phyloP scores from a whole-genome alignment of 176 grass and related monocot species.

The Cenchrus fungigraminus region DNA sequence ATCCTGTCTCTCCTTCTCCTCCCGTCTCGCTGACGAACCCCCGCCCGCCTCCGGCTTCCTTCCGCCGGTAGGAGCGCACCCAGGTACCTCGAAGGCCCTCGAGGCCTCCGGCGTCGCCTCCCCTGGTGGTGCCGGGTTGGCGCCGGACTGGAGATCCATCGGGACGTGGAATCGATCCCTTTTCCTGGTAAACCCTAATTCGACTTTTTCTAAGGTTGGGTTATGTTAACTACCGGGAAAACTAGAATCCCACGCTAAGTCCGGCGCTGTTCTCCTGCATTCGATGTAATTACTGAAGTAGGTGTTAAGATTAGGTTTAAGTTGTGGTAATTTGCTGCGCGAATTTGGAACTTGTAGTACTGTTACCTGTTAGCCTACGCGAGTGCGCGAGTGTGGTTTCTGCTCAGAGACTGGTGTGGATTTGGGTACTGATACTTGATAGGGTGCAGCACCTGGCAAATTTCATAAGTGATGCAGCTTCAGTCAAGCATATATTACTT shows the following conservation, averaged over 20 bases:
- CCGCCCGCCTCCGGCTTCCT: neutral
- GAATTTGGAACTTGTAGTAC: conserved; percentile 12
- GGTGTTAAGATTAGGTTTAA: conserved; percentile 3
- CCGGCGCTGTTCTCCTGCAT: neutral
- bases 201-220: neutral
- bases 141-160: neutral
- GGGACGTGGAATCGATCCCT: neutral
- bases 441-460: neutral
- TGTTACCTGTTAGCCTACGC: neutral
- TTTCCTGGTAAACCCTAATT: conserved; percentile 16
- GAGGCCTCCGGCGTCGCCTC: neutral
- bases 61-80: neutral
- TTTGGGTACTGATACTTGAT: neutral
- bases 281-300: neutral
- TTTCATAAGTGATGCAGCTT: neutral
- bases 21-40: neutral
- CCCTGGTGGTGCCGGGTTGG: neutral
- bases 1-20: no score
- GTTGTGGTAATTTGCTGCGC: neutral
- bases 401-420: neutral
- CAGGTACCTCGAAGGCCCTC: neutral
- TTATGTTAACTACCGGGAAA: neutral
- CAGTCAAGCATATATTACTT: neutral
- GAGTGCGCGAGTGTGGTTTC: neutral
- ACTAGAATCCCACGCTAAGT: neutral